Evolutionary conservation across 1,139 yeast genomes (phyloP).

Genomic region (Sugiyamaella castrensis): DNA sequence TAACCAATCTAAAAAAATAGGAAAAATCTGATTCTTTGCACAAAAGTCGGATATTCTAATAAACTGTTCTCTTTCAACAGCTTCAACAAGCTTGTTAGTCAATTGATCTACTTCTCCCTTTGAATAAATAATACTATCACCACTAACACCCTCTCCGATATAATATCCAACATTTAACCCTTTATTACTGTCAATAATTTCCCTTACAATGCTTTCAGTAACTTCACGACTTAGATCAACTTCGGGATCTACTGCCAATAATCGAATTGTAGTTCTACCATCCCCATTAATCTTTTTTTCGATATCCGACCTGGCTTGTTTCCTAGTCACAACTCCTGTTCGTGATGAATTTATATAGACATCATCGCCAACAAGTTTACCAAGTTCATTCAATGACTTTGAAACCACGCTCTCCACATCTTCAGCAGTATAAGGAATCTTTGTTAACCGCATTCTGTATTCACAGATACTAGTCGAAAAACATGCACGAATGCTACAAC

Average conservation of each 20-base stretch:
- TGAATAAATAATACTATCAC: conserved; percentile 15
- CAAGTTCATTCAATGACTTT: conserved; percentile 16
- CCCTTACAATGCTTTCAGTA: conserved; percentile 10
- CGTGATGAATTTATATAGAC: conserved; percentile 22
- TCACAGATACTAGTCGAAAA: no score
- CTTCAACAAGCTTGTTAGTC: background rate
- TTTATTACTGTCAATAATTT: background rate
- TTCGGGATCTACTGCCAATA: conserved; percentile 20
- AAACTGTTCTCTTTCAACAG: background rate
- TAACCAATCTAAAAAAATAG: conserved; percentile 6
- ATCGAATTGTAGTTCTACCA: conserved; percentile 24
- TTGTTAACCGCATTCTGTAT: conserved; percentile 9
- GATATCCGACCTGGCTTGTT: conserved; percentile 21
- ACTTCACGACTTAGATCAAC: conserved; percentile 20
- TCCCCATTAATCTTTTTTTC: conserved; percentile 18
- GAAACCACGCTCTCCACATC: conserved; percentile 23
- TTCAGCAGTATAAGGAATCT: conserved; percentile 17
- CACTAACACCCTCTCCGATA: background rate
- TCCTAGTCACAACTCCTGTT: conserved; percentile 22
- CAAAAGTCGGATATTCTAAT: conserved; percentile 5
- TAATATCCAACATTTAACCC: conserved; percentile 6
- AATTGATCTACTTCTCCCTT: conserved; percentile 11
- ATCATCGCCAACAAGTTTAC: conserved; percentile 19
- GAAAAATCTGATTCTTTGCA: conserved; percentile 1
- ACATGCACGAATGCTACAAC: no score